These are phyloP conservation scores for Capronia americana DNA, from an alignment of 2,329 filamentous ascomycete genomes.

Conservation along the genomic window DNA sequence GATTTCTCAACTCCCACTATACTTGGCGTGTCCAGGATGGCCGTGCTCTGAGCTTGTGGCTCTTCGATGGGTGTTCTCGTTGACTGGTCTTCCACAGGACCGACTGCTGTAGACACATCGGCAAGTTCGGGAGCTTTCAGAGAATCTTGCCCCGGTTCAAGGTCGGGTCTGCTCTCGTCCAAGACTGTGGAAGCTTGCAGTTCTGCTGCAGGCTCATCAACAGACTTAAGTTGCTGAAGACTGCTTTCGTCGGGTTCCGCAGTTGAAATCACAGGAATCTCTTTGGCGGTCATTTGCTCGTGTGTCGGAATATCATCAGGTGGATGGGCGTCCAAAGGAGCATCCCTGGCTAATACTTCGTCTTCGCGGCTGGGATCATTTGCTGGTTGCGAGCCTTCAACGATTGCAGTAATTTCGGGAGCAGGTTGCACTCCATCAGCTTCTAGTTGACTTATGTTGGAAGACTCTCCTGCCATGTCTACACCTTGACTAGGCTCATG, in stretches of 20 bases:
- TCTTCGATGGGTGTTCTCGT: background rate
- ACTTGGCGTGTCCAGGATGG: background rate
- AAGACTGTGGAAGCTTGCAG: background rate
- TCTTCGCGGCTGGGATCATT: background rate
- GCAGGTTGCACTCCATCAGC: background rate
- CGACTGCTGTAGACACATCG: background rate
- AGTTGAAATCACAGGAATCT: background rate
- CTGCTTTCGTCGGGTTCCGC: background rate
- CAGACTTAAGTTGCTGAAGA: background rate
- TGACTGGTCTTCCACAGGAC: background rate
- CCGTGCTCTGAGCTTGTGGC: background rate
- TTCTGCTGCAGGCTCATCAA: background rate
- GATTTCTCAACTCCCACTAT: background rate
- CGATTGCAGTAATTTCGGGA: background rate
- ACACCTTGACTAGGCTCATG: background rate
- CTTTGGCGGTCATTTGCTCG: background rate
- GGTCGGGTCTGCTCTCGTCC: background rate
- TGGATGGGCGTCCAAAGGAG: background rate
- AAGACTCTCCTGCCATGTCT: background rate
- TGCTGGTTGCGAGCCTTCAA: background rate
- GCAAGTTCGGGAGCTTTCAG: background rate
- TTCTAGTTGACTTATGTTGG: background rate
- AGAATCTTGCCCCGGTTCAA: background rate
- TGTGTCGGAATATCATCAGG: background rate
- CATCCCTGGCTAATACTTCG: background rate